phyloP scores from a whole-genome alignment of 2,329 filamentous ascomycete genomes.

The Ophiostoma tasmaniense region DNA sequence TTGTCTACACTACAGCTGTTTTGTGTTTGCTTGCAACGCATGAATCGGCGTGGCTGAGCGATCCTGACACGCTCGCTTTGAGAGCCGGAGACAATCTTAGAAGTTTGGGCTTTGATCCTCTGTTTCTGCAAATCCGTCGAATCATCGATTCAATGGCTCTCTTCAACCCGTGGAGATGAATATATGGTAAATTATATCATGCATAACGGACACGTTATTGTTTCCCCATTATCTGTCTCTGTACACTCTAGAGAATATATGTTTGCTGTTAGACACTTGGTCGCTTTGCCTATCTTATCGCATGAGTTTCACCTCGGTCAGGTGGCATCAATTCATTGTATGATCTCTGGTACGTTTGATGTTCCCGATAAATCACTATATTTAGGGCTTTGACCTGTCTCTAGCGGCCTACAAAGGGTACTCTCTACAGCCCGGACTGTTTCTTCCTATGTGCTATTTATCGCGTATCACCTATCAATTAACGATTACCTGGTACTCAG shows the following conservation, averaged over 20 bases:
- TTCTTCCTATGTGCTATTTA: background rate
- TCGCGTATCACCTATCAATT: too few relatives aligned
- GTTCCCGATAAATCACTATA: background rate
- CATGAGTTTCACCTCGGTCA: background rate
- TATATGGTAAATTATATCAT: background rate
- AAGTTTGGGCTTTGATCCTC: background rate
- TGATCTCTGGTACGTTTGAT: slow-evolving; percentile 2
- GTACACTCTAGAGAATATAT: too few relatives aligned
- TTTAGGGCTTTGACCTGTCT: background rate
- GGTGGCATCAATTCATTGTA: background rate
- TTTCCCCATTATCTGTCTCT: background rate
- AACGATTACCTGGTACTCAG: background rate
- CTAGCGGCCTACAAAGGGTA: background rate
- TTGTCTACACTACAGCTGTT: background rate
- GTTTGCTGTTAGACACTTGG: background rate
- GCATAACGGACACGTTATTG: background rate
- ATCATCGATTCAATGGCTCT: background rate
- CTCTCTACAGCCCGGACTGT: background rate
- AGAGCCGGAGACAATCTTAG: background rate
- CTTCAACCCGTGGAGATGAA: background rate
- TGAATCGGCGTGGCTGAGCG: slow-evolving; percentile 15
- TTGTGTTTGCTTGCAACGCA: slow-evolving; percentile 7
- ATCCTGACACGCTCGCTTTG: background rate
- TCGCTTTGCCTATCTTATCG: background rate
- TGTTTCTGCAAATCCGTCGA: background rate